Conservation (phyloP, 2,329 filamentous ascomycete species). For the Rutstroemia sydowiana region DNA sequence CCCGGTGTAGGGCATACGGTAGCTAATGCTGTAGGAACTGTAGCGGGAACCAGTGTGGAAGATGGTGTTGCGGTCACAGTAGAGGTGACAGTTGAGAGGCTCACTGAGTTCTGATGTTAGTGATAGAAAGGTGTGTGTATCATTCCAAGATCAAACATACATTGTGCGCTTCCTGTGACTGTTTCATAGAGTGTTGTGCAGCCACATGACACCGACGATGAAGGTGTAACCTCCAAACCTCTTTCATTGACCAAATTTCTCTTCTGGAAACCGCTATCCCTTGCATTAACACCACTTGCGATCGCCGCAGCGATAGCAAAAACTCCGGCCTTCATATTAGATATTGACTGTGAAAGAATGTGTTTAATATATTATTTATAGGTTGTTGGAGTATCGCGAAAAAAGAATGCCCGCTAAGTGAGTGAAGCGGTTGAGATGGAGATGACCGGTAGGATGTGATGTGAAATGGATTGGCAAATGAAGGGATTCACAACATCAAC, state of each 20-base stretch:
- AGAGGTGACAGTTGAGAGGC: conserved; percentile 20
- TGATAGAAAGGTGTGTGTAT: background rate
- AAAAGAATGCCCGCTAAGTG: conserved; percentile 73
- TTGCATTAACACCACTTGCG: conserved; percentile 48
- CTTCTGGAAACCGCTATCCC: conserved; percentile 42
- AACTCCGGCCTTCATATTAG: conserved; percentile 68
- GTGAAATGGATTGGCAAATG: conserved; percentile 42
- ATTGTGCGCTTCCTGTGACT: conserved; percentile 57
- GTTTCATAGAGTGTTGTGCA: conserved; percentile 72
- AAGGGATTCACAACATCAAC: conserved; percentile 11
- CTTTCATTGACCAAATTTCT: conserved; percentile 48
- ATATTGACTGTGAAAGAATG: conserved; percentile 14
- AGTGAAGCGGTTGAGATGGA: conserved; percentile 66
- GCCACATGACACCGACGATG: conserved; percentile 45
- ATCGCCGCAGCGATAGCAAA: conserved; percentile 56
- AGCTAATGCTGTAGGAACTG: conserved; percentile 27
- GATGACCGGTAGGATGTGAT: conserved; percentile 44
- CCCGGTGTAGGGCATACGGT: conserved; percentile 57
- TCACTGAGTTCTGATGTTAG: conserved; percentile 14
- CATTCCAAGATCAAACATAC: conserved; percentile 39
- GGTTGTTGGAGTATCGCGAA: conserved; percentile 16
- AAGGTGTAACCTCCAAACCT: conserved; percentile 20
- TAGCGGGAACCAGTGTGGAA: conserved; percentile 6
- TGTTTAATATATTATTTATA: conserved; percentile 16
- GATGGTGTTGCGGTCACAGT: conserved; percentile 1